Percentiles rank a stretch among this genome's conserved stretches.
These are phyloP conservation scores for Sporothrix dimorphospora DNA, from an alignment of 2,329 filamentous ascomycete species.

Conservation along the genomic window DNA sequence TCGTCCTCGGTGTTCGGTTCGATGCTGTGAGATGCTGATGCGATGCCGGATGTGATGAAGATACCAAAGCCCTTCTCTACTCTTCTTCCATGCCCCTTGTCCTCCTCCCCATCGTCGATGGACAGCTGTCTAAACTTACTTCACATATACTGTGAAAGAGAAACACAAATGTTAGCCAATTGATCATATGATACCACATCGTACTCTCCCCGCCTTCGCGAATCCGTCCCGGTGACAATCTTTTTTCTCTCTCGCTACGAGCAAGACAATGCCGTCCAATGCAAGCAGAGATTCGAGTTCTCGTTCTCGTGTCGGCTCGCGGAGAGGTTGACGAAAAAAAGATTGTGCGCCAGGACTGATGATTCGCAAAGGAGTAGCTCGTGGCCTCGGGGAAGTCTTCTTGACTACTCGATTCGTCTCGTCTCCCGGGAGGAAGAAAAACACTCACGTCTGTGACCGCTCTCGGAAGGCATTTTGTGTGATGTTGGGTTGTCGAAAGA, in stretches of 20 bases:
- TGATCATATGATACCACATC: not conserved
- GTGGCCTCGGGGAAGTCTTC: not conserved
- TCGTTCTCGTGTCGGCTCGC: not conserved
- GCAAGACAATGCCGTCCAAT: not conserved
- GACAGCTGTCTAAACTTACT: constrained; percentile 62
- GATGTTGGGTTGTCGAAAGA: constrained; percentile 30
- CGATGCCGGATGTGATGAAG: not conserved
- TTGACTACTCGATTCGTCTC: not conserved
- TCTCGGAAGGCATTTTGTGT: constrained; percentile 82
- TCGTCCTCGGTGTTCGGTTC: not conserved
- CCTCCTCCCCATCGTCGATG: not conserved
- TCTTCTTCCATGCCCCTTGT: constrained; percentile 15
- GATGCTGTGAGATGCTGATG: not conserved
- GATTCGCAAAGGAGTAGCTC: not conserved
- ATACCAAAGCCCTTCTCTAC: not conserved
- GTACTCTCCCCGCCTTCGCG: not conserved
- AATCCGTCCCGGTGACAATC: not conserved
- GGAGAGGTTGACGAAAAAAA: not conserved
- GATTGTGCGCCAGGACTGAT: constrained; percentile 6
- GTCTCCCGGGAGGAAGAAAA: constrained; percentile 2
- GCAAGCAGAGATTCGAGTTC: not conserved
- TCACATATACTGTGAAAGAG: constrained; percentile 72
- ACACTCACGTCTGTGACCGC: constrained; percentile 84
- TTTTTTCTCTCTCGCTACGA: not conserved
- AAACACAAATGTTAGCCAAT: constrained; percentile 26